Base-by-base conservation (phyloP, 805 yeast species). In the Kluyveromyces nonfermentans region DNA sequence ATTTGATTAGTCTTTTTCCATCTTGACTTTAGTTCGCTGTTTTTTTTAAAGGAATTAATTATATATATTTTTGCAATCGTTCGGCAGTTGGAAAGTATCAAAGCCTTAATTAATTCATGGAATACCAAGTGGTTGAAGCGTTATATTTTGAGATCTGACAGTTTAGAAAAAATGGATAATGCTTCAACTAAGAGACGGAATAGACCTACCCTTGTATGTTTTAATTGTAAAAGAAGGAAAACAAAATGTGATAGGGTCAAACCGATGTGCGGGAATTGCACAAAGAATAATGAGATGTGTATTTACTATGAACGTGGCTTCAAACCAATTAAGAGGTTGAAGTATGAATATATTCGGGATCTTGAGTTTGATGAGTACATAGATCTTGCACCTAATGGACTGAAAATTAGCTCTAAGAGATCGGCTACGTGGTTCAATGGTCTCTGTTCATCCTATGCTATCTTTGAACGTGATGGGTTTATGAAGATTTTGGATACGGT, bases 151-250 rank as follows among this genome's bases (percentile, higher is more conserved):
- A 15, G 5, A 6, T 9, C 22, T 35, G 14, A n/a, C n/a, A 12
- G 4, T 21, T 5, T 9, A 14, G 6, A 17, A 14, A 21, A 25
- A 25, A 25, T 25, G 30, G 30, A 25, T 25, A 25, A 25, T 10
- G 30, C 30, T 25, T 10, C 12, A 14, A 6, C 28, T 4, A 53
- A 41, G 38, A 56, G 45, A 39, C 51, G 64, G 21, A 48, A 54
- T 16, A 54, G 65, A 34, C 43, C 47, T 7, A 60, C 63, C 1
- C 47, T 61, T 9, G 64, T 60, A 5, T 61, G 65, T 43, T 47
- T 56, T n/a, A 61, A 61, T 43, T 61, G 65, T 44, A 59, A 51
- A 40, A 53, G 57, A 33, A 51, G 63, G 31, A 61, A 60, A 40
- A 61, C 53, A 39, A 59, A 56, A 43, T 61, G 65, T 46, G 59